phyloP scores from a whole-genome alignment of 176 grass and related monocot species.

The Carex littledalei region DNA sequence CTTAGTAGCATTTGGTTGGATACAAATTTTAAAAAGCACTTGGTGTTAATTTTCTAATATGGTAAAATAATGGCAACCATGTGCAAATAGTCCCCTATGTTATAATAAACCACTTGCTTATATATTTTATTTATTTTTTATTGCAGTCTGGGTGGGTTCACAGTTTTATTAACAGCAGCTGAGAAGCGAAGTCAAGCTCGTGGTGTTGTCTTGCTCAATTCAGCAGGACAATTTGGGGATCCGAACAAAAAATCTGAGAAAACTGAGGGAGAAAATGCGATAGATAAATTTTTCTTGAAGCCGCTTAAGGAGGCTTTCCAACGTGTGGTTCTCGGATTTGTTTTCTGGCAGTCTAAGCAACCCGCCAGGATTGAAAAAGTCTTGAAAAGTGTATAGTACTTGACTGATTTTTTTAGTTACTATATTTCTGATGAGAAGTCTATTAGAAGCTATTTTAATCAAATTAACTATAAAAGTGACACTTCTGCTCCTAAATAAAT shows the following conservation, averaged over 20 bases:
- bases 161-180: constrained; percentile 67
- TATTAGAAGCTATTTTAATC: neutral
- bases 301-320: constrained; percentile 73
- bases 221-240: constrained; percentile 81
- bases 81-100: neutral
- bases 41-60: neutral
- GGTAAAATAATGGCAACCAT: neutral
- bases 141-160: constrained; percentile 75
- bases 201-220: constrained; percentile 83
- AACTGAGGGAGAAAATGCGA: constrained; percentile 18
- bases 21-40: neutral
- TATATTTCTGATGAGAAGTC: constrained; percentile 1
- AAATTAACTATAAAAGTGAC: neutral
- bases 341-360: constrained; percentile 99
- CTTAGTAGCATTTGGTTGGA: neutral
- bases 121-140: neutral
- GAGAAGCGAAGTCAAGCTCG: constrained; percentile 48
- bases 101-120: neutral
- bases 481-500: neutral
- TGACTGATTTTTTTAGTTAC: neutral
- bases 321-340: constrained; percentile 51
- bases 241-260: constrained; percentile 32
- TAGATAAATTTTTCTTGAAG: constrained; percentile 50
- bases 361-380: constrained; percentile 79
- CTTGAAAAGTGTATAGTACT: constrained; percentile 57